phyloP scores from a whole-genome alignment of 2,329 filamentous ascomycete species.

The Fusarium pseudograminearum region DNA sequence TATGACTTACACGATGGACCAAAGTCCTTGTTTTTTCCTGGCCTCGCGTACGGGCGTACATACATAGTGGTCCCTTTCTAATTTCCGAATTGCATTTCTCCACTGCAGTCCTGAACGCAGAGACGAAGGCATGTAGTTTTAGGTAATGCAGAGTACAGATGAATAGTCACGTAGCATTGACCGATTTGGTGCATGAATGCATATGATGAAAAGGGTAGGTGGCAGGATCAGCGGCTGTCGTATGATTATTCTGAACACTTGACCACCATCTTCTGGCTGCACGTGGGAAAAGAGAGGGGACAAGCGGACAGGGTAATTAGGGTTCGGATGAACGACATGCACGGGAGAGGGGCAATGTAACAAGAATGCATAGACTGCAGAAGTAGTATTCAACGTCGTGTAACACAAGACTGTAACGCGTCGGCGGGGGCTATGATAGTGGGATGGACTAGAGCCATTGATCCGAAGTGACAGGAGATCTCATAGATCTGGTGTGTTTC shows the following conservation, averaged over 20 bases:
- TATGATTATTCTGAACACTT: conserved; percentile 25
- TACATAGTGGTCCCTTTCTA: conserved; percentile 31
- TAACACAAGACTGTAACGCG: not conserved
- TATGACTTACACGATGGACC: not conserved
- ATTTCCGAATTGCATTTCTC: conserved; percentile 32
- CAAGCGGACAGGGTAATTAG: conserved; percentile 4
- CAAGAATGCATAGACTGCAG: conserved; percentile 12
- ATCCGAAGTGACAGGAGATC: not conserved
- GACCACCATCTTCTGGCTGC: conserved; percentile 14
- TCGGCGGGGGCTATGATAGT: not conserved
- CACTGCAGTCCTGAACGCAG: conserved; percentile 4
- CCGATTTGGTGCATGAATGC: not conserved
- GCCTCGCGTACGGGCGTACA: not conserved
- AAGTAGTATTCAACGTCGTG: not conserved
- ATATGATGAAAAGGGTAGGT: conserved; percentile 2
- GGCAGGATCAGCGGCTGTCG: conserved; percentile 9
- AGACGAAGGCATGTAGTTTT: not conserved
- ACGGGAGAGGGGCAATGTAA: conserved; percentile 5
- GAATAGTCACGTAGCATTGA: not conserved
- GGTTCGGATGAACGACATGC: conserved; percentile 27
- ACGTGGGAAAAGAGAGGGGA: conserved; percentile 27
- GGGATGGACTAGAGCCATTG: not conserved
- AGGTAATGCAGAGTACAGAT: not conserved
- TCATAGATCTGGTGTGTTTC: not conserved
- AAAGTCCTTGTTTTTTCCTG: conserved; percentile 9